A percentile compares a stretch with the other conserved stretches of the same genome.
phyloP scores from a whole-genome alignment of 345 rosid genomes.

The Acer saccharum region DNA sequence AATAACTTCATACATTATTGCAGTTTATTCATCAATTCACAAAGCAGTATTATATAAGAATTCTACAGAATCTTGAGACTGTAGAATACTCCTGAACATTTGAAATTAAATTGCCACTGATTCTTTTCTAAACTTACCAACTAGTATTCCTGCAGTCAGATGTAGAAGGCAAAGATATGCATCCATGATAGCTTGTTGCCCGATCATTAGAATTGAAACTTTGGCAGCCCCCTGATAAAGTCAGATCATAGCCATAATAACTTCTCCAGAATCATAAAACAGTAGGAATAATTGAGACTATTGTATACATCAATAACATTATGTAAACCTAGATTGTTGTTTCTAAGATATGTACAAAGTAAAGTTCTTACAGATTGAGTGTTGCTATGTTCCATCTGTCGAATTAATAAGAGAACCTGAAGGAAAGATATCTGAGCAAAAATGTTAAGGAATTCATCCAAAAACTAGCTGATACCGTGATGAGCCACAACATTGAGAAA shows the following conservation, averaged over 20 bases:
- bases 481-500: constrained; percentile 11
- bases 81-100: not conserved
- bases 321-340: constrained; percentile 15
- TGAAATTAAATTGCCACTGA: not conserved
- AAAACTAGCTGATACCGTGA: constrained; percentile 16
- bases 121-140: constrained; percentile 55
- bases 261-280: constrained; percentile 17
- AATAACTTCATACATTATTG: not conserved
- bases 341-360: constrained; percentile 4
- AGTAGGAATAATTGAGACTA: not conserved
- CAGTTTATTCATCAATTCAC: not conserved
- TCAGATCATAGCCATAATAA: constrained; percentile 23
- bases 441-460: constrained; percentile 56
- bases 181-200: constrained; percentile 99
- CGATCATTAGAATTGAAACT: constrained; percentile 90
- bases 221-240: constrained; percentile 92
- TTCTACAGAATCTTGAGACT: not conserved
- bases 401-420: constrained; percentile 89
- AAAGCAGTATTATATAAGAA: not conserved
- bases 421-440: constrained; percentile 80
- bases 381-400: constrained; percentile 98
- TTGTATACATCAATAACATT: not conserved
- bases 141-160: constrained; percentile 94
- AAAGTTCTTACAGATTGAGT: constrained; percentile 81
- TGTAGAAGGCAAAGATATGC: constrained; percentile 96